Base-by-base conservation (phyloP, 1,284 basidiomycete species). In the Cryptococcus floricola region DNA sequence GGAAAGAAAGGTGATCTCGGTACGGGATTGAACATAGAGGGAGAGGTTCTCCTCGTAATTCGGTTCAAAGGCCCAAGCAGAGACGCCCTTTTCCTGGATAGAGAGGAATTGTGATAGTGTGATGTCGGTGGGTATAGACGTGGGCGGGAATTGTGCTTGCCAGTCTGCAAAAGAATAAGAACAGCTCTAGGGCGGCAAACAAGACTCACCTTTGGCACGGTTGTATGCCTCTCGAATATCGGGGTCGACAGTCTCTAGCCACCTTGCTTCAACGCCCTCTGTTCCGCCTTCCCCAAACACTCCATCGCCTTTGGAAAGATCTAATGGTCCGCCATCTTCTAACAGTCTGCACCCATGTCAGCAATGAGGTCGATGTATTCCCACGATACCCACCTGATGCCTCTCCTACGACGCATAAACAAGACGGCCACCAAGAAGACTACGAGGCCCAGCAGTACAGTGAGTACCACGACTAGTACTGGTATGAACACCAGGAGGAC, bases 41-140 rank as follows among this genome's bases (percentile, higher is more conserved):
- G 89, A 90, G 57, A 90, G 87, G 71, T 93, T 85, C 48, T 89
- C 87, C 76, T 97, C 93, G 73, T 93, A 95, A 75, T 97, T 93
- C 43, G 93, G 94, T 74, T 97, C 93, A 70, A 97, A 97, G 18
- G 86, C 91, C 93, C 93, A 97, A 7, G 93, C 93, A 25, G 93
- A 93, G 43, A 97, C 93, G 60, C 93, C 93, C 73, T 97, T 97
- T 79, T 97, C 93, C 75, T 97, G 93, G 59, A 97, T 97, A 23
- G 92, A 93, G 34, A 97, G 84, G 78, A 96, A 97, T 70, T 97
- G 93, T 1, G 93, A 94, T 39, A 97, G 81, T 0, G 94, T 97
- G 76, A 97, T 97, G 74, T 97, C 93, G 50, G 94, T 93, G 25
- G 92, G 89, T 49, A 87, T 81, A 14, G 93, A 96, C 67, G 94